Conservation (phyloP, 2,329 filamentous ascomycete genomes). For the Beauveria rudraprayagi region DNA sequence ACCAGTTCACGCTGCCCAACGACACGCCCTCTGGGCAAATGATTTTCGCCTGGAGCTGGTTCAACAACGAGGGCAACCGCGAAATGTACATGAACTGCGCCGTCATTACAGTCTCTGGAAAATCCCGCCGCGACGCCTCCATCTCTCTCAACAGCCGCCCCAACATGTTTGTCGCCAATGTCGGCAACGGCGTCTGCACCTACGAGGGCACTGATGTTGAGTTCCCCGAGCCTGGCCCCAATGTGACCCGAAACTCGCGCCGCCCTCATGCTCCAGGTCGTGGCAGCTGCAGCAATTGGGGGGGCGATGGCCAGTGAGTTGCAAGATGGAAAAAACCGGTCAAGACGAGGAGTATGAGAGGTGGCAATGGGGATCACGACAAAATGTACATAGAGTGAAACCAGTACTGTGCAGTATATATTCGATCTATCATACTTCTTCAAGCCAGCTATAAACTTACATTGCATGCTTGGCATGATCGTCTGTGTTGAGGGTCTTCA, state of each 20-base stretch:
- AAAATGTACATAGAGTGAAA: not conserved
- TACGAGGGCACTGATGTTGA: constrained; percentile 46
- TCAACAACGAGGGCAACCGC: constrained; percentile 54
- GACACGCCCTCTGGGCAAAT: constrained; percentile 42
- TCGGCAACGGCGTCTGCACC: constrained; percentile 48
- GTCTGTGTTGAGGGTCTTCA: not conserved
- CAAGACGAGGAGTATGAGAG: too few relatives aligned
- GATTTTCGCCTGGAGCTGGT: constrained; percentile 56
- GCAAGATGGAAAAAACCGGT: too few relatives aligned
- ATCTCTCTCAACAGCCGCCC: constrained; percentile 45
- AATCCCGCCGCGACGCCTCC: constrained; percentile 12
- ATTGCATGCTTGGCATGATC: too few relatives aligned
- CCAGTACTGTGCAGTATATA: not conserved
- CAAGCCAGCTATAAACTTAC: not conserved
- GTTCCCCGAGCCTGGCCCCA: constrained; percentile 55
- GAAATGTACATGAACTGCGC: constrained; percentile 68
- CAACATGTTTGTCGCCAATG: constrained; percentile 59
- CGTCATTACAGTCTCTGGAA: constrained; percentile 40
- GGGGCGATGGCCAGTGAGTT: not conserved
- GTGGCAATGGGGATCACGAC: not conserved
- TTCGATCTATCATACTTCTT: not conserved
- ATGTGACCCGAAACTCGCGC: constrained; percentile 29
- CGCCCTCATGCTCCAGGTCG: constrained; percentile 4
- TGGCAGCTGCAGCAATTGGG: constrained; percentile 6
- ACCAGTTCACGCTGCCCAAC: constrained; percentile 47